Evolutionary conservation across 768 basidiomycete genomes (phyloP).

Genomic region (Leccinum boreale): DNA sequence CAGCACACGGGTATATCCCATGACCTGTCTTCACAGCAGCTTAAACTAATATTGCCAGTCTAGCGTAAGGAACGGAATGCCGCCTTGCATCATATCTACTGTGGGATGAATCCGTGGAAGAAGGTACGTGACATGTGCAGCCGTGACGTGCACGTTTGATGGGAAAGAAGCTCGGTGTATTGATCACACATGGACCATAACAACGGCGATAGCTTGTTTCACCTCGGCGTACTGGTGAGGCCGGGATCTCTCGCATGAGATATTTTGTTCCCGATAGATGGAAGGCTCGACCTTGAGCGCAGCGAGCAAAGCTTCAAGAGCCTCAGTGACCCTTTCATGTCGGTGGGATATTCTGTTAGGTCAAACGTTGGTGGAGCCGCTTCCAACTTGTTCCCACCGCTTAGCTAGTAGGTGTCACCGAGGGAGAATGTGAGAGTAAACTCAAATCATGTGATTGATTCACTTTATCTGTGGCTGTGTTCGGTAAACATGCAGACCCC

Average conservation of each 20-base stretch:
- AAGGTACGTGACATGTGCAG: background rate
- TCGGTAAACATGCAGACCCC: too few relatives aligned
- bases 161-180: background rate
- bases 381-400: conserved; percentile 11
- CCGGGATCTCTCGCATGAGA: background rate
- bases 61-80: conserved; percentile 1
- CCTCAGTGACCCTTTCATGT: background rate
- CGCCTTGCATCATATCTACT: background rate
- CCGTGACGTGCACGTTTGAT: background rate
- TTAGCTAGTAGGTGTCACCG: background rate
- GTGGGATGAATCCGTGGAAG: background rate
- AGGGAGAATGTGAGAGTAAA: too few relatives aligned
- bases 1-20: conserved; percentile 1
- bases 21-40: background rate
- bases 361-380: background rate
- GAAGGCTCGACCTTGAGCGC: background rate
- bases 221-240: background rate
- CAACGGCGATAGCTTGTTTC: background rate
- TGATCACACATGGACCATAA: background rate
- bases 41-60: background rate
- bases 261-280: background rate
- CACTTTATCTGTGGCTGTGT: too few relatives aligned
- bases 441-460: too few relatives aligned
- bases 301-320: background rate
- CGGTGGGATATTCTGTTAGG: conserved; percentile 2